phyloP scores from a whole-genome alignment of 768 basidiomycete species.

The Paxillus involutus region DNA sequence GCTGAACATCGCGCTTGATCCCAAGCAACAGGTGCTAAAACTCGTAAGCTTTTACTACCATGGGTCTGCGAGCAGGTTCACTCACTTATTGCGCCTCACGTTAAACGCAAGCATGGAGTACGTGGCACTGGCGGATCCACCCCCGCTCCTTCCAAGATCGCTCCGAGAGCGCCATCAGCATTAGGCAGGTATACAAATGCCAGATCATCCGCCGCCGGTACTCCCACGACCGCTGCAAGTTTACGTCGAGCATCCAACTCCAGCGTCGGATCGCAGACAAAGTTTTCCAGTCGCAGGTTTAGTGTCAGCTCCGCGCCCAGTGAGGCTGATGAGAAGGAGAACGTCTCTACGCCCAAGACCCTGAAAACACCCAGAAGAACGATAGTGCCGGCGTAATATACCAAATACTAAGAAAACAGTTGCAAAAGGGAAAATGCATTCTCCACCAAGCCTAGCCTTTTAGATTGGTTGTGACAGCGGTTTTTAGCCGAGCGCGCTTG shows the following conservation, averaged over 20 bases:
- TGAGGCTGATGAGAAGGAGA: conserved; percentile 63
- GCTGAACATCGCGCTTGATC: conserved; percentile 89
- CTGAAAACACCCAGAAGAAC: conserved; percentile 16
- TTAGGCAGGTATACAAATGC: conserved; percentile 24
- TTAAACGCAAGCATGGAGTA: conserved; percentile 63
- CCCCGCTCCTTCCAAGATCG: conserved; percentile 44
- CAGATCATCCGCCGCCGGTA: conserved; percentile 9
- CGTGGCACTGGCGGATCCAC: conserved; percentile 57
- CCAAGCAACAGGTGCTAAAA: conserved; percentile 93
- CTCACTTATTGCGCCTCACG: conserved; percentile 33
- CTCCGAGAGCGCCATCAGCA: conserved; percentile 31
- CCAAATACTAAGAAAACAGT: too few relatives aligned
- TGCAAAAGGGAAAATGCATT: too few relatives aligned
- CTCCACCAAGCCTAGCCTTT: too few relatives aligned
- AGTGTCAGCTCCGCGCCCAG: conserved; percentile 36
- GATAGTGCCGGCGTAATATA: conserved; percentile 16
- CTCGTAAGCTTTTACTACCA: conserved; percentile 52
- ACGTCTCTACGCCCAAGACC: conserved; percentile 34
- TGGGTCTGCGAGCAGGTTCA: neutral
- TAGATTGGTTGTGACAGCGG: too few relatives aligned
- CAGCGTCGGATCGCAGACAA: conserved; percentile 33
- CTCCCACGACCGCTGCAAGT: neutral
- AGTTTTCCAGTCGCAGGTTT: conserved; percentile 32
- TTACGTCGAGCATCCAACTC: conserved; percentile 35
- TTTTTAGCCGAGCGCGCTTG: conserved; percentile 16